Conservation (phyloP, 495 filamentous ascomycete genomes). For the Talaromyces trachyspermus region DNA sequence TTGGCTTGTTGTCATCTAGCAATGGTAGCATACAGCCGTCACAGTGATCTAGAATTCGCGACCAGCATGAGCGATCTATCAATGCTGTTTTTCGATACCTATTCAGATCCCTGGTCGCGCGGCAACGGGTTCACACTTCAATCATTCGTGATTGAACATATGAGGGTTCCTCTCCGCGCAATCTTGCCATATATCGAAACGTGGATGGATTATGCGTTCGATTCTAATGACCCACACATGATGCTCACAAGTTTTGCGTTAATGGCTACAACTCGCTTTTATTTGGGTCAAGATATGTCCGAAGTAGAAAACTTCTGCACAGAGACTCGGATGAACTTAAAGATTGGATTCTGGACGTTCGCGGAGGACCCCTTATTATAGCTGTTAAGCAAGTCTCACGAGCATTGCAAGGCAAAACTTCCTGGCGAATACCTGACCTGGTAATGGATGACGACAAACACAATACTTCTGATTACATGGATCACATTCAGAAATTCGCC, state of each 20-base stretch:
- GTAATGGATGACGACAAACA: constrained; percentile 71
- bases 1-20: constrained; percentile 70
- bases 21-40: constrained; percentile 64
- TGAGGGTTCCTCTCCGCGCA: constrained; percentile 54
- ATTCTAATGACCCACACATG: constrained; percentile 67
- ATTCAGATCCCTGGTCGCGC: constrained; percentile 59
- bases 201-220: constrained; percentile 62
- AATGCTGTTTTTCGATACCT: constrained; percentile 57
- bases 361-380: constrained; percentile 68
- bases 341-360: constrained; percentile 66
- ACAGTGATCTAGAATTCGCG: constrained; percentile 64
- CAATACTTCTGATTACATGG: constrained; percentile 55
- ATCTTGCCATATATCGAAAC: constrained; percentile 56
- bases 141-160: constrained; percentile 65
- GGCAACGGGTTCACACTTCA: constrained; percentile 67
- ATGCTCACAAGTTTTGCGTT: constrained; percentile 68
- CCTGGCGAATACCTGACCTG: constrained; percentile 41
- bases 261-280: constrained; percentile 62
- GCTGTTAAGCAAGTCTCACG: constrained; percentile 62
- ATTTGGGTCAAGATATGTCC: constrained; percentile 63
- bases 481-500: constrained; percentile 38
- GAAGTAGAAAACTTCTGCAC: constrained; percentile 70
- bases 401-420: constrained; percentile 79
- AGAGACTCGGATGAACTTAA: constrained; percentile 67
- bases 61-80: constrained; percentile 55